A percentile compares a stretch with the other conserved stretches of the same genome.
Conservation (phyloP, 192 early-diverging fungal genomes). For the Chytriomyces sp. region DNA sequence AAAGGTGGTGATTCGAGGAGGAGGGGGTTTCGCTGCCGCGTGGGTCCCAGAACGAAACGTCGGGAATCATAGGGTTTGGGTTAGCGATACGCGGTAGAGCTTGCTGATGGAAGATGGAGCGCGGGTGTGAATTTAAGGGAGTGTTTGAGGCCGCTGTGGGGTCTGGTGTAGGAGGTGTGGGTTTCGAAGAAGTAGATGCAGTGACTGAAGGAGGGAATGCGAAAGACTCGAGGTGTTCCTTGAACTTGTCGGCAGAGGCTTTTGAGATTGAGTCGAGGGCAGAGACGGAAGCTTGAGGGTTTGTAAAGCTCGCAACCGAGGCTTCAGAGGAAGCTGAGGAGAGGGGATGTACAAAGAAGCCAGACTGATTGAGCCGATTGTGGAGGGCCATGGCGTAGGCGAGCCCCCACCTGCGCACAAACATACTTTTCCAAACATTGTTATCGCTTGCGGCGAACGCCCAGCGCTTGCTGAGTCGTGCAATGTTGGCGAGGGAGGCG, state of each 20-base stretch:
- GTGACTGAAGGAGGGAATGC: background rate
- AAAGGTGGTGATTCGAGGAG: background rate
- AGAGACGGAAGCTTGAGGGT: background rate
- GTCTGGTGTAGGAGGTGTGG: no score
- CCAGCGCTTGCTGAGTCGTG: constrained; percentile 46
- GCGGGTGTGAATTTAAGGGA: no score
- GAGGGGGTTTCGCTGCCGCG: background rate
- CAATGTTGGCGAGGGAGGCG: constrained; percentile 15
- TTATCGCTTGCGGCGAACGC: constrained; percentile 36
- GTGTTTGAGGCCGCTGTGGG: no score
- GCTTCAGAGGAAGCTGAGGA: background rate
- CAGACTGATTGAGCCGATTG: background rate
- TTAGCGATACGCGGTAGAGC: no score
- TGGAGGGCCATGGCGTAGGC: background rate
- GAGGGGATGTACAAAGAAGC: background rate
- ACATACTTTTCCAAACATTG: constrained; percentile 47
- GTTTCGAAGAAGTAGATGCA: no score
- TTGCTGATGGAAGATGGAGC: no score
- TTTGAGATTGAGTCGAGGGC: background rate
- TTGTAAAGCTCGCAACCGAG: background rate
- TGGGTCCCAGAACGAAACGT: background rate
- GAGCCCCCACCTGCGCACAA: constrained; percentile 27
- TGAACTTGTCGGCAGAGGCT: constrained; percentile 11
- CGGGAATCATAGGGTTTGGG: no score
- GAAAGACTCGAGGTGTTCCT: background rate